These are phyloP conservation scores for Phaeosphaeriaceae sp. DNA, from an alignment of 2,329 filamentous ascomycete genomes.

Conservation along the genomic window DNA sequence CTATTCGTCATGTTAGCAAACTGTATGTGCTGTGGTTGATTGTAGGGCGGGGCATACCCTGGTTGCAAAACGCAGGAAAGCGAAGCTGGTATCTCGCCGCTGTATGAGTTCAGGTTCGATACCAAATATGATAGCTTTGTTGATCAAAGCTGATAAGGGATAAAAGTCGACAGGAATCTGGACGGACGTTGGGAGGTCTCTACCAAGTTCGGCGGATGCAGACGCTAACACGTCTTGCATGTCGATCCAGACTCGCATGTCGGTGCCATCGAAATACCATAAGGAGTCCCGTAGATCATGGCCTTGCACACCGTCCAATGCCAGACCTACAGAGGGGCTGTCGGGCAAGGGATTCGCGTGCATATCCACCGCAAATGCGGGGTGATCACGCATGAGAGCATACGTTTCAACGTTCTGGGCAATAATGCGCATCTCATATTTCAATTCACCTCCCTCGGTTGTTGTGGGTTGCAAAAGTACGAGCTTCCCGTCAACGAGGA, in stretches of 20 bases:
- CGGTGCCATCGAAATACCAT: constrained; percentile 90
- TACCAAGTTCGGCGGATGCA: constrained; percentile 68
- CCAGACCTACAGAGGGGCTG: constrained; percentile 57
- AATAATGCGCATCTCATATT: constrained; percentile 98
- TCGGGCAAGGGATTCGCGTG: constrained; percentile 57
- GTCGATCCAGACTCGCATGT: constrained; percentile 88
- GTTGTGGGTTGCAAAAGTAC: constrained; percentile 88
- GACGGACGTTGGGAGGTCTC: constrained; percentile 76
- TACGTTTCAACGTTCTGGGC: constrained; percentile 97
- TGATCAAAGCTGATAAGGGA: constrained; percentile 84
- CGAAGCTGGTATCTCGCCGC: constrained; percentile 87
- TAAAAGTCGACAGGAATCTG: constrained; percentile 93
- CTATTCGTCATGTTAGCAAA: constrained; percentile 54
- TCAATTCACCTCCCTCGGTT: constrained; percentile 81
- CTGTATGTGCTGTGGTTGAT: not conserved
- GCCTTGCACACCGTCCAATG: constrained; percentile 54
- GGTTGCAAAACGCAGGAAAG: constrained; percentile 86
- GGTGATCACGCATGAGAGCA: constrained; percentile 87
- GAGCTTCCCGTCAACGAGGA: constrained; percentile 96
- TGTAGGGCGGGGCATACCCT: constrained; percentile 64
- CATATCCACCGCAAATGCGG: constrained; percentile 55
- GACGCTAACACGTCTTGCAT: constrained; percentile 82
- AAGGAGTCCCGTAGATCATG: constrained; percentile 80
- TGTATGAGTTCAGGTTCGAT: constrained; percentile 94
- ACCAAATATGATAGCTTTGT: constrained; percentile 87